Conservation (phyloP, 495 filamentous ascomycete genomes). For the Immersiella caudata region DNA sequence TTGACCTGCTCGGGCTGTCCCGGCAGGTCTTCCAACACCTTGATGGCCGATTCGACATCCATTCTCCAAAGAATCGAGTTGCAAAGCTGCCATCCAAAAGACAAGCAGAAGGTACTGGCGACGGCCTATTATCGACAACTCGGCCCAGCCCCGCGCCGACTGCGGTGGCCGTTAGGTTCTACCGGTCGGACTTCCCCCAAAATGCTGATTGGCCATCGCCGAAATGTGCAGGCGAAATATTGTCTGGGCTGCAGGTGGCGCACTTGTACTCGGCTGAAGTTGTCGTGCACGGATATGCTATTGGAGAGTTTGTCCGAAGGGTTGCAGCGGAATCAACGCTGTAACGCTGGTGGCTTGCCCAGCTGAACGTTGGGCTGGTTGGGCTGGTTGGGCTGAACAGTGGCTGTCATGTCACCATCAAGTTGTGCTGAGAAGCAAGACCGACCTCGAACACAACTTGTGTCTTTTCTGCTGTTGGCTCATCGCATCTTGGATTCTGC, state of each 20-base stretch:
- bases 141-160: background rate
- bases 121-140: background rate
- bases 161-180: background rate
- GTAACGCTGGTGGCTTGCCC: no score
- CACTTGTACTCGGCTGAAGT: background rate
- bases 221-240: background rate
- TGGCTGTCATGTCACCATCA: no score
- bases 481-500: no score
- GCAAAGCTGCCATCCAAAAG: background rate
- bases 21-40: slow-evolving; percentile 12
- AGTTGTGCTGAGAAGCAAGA: no score
- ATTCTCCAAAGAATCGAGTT: background rate
- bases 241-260: background rate
- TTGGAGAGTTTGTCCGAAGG: background rate
- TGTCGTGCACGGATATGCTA: background rate
- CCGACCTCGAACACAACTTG: no score
- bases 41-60: slow-evolving; percentile 13
- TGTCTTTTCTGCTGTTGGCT: no score
- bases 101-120: background rate
- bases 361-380: no score
- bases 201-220: no score
- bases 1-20: slow-evolving; percentile 16
- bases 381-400: no score
- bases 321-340: background rate
- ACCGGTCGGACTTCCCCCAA: background rate